Conservation (phyloP, 1,139 yeast species). For the Yamadazyma friedrichii region DNA sequence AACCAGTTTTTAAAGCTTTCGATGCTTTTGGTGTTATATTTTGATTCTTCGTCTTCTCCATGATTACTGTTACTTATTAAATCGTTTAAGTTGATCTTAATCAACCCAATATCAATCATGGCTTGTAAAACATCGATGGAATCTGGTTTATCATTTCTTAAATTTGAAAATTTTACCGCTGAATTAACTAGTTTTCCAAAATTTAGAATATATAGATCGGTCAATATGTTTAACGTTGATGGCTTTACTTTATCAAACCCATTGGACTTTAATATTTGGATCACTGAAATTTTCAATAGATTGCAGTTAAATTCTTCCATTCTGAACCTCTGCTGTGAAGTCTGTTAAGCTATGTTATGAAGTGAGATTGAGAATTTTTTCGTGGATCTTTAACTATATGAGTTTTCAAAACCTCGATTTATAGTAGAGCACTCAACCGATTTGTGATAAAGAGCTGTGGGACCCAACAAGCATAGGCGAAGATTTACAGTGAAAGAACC, state of each 20-base stretch:
- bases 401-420: no score
- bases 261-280: constrained; percentile 64
- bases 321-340: no score
- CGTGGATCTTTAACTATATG: no score
- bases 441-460: no score
- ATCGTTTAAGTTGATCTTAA: constrained; percentile 18
- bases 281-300: constrained; percentile 59
- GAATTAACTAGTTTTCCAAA: constrained; percentile 45
- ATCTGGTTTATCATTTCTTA: constrained; percentile 27
- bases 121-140: constrained; percentile 64
- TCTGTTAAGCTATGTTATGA: no score
- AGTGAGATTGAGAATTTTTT: no score
- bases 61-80: not conserved
- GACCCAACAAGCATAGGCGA: no score
- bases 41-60: constrained; percentile 9
- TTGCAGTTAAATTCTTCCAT: constrained; percentile 54
- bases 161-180: constrained; percentile 26
- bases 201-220: constrained; percentile 62
- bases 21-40: constrained; percentile 39
- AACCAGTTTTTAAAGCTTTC: constrained; percentile 40
- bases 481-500: no score
- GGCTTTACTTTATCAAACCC: constrained; percentile 76
- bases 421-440: no score
- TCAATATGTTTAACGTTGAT: constrained; percentile 55
- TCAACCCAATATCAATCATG: constrained; percentile 51